Evolutionary conservation across 306 rosid species (phyloP).

Genomic region (Astragalus membranaceus): DNA sequence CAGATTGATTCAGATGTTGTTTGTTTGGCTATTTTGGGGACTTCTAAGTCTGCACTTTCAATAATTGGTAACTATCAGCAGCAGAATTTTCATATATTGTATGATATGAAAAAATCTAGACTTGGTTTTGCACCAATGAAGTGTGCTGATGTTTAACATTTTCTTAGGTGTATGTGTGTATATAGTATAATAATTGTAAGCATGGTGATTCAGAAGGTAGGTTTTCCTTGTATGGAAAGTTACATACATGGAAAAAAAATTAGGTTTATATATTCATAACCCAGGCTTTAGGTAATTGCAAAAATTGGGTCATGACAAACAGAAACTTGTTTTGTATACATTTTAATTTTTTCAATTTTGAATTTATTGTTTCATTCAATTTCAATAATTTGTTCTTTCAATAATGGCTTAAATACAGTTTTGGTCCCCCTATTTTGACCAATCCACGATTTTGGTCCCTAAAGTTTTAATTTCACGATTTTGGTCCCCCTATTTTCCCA

Average conservation of each 20-base stretch:
- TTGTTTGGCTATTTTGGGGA: slow-evolving; percentile 81
- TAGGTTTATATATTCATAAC: slow-evolving; percentile 1
- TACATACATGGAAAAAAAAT: not conserved
- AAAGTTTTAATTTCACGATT: too few relatives aligned
- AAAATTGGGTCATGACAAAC: slow-evolving; percentile 15
- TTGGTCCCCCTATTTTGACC: too few relatives aligned
- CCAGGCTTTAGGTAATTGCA: slow-evolving; percentile 9
- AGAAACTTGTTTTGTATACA: slow-evolving; percentile 23
- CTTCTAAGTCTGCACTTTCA: slow-evolving; percentile 62
- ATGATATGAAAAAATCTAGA: slow-evolving; percentile 81
- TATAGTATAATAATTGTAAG: slow-evolving; percentile 30
- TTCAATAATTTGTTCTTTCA: slow-evolving; percentile 6
- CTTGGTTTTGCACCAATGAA: slow-evolving; percentile 85
- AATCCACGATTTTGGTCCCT: too few relatives aligned
- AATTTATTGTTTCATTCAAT: slow-evolving; percentile 14
- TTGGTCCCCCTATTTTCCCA: too few relatives aligned
- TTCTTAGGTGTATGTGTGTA: not conserved
- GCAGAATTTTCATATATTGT: slow-evolving; percentile 84
- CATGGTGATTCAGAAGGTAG: slow-evolving; percentile 20
- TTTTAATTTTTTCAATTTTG: slow-evolving; percentile 21
- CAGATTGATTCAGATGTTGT: slow-evolving; percentile 61
- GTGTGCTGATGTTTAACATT: slow-evolving; percentile 67
- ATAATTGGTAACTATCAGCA: slow-evolving; percentile 97
- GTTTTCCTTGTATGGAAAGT: slow-evolving; percentile 8
- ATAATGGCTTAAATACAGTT: too few relatives aligned